Base-by-base conservation (phyloP, 2,329 filamentous ascomycete species). In the Nemania sp. region DNA sequence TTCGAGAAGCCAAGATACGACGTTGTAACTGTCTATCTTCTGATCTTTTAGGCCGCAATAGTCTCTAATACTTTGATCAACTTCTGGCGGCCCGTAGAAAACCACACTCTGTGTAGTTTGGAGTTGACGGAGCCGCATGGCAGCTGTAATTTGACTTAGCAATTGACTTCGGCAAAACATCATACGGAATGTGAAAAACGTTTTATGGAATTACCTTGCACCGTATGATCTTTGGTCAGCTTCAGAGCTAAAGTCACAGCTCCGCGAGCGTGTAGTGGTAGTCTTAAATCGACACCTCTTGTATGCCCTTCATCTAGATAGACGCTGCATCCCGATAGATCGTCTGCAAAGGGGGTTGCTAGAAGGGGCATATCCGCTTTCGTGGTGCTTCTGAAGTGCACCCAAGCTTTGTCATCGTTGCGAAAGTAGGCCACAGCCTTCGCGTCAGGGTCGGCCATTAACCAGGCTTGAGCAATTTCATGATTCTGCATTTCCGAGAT, bases 91-190 rank as follows among this genome's bases (percentile, higher is more conserved):
- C 0, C 79, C 77, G 17, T 83, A 76, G 43, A 86, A 81, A 6
- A 70, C 68, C 0, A 88, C 65, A 0, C 79, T 80, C 51, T 88
- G 84, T 0, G 80, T 80, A 0, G 75, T 72, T 0, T 69, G 71
- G 0, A 89, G 71, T 40, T 86, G 80, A 1, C 86, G 75, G 0
- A 89, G 67, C 51, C 86, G 73, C 85, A 89, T 89, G 0, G 84
- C 84, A 44, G 85, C 85, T 82, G 54, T 20, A 1, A 4, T 33
- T 8, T 3, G 33, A 1, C 37, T 59, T 44, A 59, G 56, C 22
- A 47, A 20, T n/a, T 36, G 1, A 17, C 15, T 6, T 11, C 1
- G 0, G 4, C 4, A 4, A 3, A 3, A 9, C 20, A 15, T 28
- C 5, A 6, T 5, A 14, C 26, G 8, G 15, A 20, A 37, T 4